Conservation (phyloP, 768 basidiomycete species). For the Leccinum fibrillosum region DNA sequence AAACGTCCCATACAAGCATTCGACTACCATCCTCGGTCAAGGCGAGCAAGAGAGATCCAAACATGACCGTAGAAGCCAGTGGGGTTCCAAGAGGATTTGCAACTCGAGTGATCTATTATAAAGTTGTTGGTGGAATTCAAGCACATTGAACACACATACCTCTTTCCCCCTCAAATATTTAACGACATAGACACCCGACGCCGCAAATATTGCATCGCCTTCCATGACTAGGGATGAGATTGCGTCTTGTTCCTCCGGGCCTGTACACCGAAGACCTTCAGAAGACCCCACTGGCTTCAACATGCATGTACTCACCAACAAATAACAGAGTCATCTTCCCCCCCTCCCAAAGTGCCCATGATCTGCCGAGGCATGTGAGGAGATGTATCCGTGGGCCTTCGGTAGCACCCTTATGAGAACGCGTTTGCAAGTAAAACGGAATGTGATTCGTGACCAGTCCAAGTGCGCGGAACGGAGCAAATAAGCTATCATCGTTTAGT, state of each 20-base stretch:
- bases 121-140: slow-evolving; percentile 5
- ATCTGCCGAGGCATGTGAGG: slow-evolving; percentile 80
- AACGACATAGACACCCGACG: slow-evolving; percentile 63
- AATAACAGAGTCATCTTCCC: slow-evolving; percentile 90
- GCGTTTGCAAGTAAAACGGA: slow-evolving; percentile 83
- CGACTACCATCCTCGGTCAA: slow-evolving; percentile 75
- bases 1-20: slow-evolving; percentile 77
- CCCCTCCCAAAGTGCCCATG: slow-evolving; percentile 97
- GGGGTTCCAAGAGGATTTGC: slow-evolving; percentile 61
- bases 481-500: slow-evolving; percentile 43
- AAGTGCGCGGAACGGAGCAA: slow-evolving; percentile 94
- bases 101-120: slow-evolving; percentile 45
- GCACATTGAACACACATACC: slow-evolving; percentile 36
- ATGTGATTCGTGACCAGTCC: slow-evolving; percentile 90
- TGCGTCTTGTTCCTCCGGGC: slow-evolving; percentile 72
- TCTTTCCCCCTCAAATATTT: slow-evolving; percentile 90
- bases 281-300: neutral
- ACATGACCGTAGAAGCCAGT: slow-evolving; percentile 67
- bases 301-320: slow-evolving; percentile 61
- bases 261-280: slow-evolving; percentile 37
- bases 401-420: slow-evolving; percentile 79
- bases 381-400: slow-evolving; percentile 82
- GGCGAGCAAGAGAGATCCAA: slow-evolving; percentile 78
- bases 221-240: slow-evolving; percentile 81
- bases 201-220: slow-evolving; percentile 81